Conservation (phyloP, 495 filamentous ascomycete genomes). For the Penicillium bialowiezense region DNA sequence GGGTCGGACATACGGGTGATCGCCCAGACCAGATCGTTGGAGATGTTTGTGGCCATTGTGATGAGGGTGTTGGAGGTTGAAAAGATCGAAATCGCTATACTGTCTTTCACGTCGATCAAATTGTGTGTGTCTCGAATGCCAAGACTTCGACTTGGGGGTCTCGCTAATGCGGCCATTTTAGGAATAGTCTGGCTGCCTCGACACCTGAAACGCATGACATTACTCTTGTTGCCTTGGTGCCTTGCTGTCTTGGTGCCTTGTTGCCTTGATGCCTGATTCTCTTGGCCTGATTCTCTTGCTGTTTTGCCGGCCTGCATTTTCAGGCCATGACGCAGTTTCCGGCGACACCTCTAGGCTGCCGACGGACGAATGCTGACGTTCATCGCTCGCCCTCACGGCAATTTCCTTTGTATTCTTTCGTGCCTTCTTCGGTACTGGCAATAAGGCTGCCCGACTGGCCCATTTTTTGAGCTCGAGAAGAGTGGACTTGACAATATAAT, state of each 20-base stretch:
- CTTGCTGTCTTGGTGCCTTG: slow-evolving; percentile 2
- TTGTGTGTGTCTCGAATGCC: slow-evolving; percentile 36
- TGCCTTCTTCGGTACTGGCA: not conserved
- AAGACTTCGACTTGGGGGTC: slow-evolving; percentile 23
- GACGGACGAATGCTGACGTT: slow-evolving; percentile 7
- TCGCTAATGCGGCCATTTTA: slow-evolving; percentile 45
- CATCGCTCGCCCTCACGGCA: too few relatives aligned
- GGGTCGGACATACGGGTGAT: slow-evolving; percentile 68
- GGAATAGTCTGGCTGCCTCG: slow-evolving; percentile 26
- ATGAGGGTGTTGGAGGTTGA: slow-evolving; percentile 21
- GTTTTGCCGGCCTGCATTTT: too few relatives aligned
- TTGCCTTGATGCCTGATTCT: not conserved
- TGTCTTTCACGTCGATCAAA: slow-evolving; percentile 19
- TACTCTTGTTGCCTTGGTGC: not conserved
- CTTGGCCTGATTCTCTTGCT: not conserved
- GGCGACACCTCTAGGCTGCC: not conserved
- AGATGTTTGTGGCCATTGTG: slow-evolving; percentile 61
- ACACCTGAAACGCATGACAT: too few relatives aligned
- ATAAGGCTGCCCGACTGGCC: not conserved
- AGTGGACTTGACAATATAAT: too few relatives aligned
- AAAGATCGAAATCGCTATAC: slow-evolving; percentile 25
- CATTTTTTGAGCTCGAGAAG: not conserved
- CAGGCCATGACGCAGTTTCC: too few relatives aligned
- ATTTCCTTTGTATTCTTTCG: not conserved
- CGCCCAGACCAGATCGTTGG: slow-evolving; percentile 88